Conservation (phyloP, 257 asterid genomes). For the Cinchona pubescens region DNA sequence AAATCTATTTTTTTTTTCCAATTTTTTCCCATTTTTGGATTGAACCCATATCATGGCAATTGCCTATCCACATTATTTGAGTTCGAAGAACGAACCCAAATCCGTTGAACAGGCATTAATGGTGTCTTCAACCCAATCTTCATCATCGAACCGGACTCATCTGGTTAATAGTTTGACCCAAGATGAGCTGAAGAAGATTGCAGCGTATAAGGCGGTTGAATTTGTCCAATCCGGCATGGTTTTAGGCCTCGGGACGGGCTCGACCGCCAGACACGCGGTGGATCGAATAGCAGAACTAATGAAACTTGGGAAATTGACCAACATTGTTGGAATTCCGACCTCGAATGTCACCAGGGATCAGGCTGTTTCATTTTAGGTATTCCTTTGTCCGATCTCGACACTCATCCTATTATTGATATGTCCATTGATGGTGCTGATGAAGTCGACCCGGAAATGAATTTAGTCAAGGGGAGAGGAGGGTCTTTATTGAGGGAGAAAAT, state of each 20-base stretch:
- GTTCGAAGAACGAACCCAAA: conserved; percentile 18
- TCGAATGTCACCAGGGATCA: conserved; percentile 35
- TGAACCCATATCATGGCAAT: conserved; percentile 25
- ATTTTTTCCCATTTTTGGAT: neutral
- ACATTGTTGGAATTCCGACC: conserved; percentile 44
- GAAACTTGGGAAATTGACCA: conserved; percentile 26
- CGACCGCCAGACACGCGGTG: conserved; percentile 47
- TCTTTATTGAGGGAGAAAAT: conserved; percentile 43
- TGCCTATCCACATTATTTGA: conserved; percentile 30
- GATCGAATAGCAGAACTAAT: conserved; percentile 35
- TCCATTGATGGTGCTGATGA: conserved; percentile 51
- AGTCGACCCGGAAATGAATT: conserved; percentile 43
- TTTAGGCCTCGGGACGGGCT: conserved; percentile 46
- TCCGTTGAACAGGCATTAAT: conserved; percentile 19
- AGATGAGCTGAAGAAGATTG: conserved; percentile 42
- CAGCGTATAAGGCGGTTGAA: conserved; percentile 45
- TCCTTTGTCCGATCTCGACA: conserved; percentile 36
- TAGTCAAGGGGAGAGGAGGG: conserved; percentile 50
- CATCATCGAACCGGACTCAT: conserved; percentile 4
- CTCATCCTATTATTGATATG: conserved; percentile 35
- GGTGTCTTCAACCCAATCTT: conserved; percentile 17
- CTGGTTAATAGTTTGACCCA: conserved; percentile 24
- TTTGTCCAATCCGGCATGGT: conserved; percentile 47
- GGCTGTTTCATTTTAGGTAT: conserved; percentile 31
- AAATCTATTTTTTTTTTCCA: neutral